phyloP scores from a whole-genome alignment of 2,329 filamentous ascomycete species.

The Aspergillus ustus region DNA sequence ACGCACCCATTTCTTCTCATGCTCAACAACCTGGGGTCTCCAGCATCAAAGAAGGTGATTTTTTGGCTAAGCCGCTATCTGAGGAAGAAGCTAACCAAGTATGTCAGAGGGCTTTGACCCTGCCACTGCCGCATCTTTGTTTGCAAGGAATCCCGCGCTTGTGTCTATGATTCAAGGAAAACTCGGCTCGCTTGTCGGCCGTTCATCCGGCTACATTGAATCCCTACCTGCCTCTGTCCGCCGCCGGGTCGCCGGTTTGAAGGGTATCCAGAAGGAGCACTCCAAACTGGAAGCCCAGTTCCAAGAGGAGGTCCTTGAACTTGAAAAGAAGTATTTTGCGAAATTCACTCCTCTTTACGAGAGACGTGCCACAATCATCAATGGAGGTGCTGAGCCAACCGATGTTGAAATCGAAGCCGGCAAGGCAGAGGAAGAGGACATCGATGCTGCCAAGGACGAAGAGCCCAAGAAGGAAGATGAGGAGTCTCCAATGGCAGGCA shows the following conservation, averaged over 20 bases:
- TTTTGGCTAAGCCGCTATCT: neutral
- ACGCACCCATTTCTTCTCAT: slow-evolving; percentile 96
- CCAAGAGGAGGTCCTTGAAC: slow-evolving; percentile 95
- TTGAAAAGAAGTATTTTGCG: slow-evolving; percentile 99
- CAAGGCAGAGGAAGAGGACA: slow-evolving; percentile 74
- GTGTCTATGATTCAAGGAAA: slow-evolving; percentile 98
- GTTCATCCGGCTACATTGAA: slow-evolving; percentile 97
- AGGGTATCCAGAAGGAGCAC: slow-evolving; percentile 98
- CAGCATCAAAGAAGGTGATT: slow-evolving; percentile 96
- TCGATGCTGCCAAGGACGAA: slow-evolving; percentile 63
- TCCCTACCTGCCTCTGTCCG: slow-evolving; percentile 87
- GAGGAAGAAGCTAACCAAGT: slow-evolving; percentile 5
- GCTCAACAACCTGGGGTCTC: slow-evolving; percentile 92
- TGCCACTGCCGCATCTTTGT: slow-evolving; percentile 84
- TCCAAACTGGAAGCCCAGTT: slow-evolving; percentile 98
- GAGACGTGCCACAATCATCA: slow-evolving; percentile 91
- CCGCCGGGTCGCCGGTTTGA: slow-evolving; percentile 90
- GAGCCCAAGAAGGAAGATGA: slow-evolving; percentile 52
- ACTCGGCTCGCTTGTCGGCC: slow-evolving; percentile 88
- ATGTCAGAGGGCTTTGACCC: slow-evolving; percentile 84
- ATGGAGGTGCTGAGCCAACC: slow-evolving; percentile 82
- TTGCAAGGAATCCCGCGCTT: slow-evolving; percentile 92
- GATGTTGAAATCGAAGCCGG: slow-evolving; percentile 86
- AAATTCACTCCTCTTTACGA: slow-evolving; percentile 98
- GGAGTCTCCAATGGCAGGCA: slow-evolving; percentile 67